phyloP scores from a whole-genome alignment of 495 filamentous ascomycete species.

The Penicillium coffeae region DNA sequence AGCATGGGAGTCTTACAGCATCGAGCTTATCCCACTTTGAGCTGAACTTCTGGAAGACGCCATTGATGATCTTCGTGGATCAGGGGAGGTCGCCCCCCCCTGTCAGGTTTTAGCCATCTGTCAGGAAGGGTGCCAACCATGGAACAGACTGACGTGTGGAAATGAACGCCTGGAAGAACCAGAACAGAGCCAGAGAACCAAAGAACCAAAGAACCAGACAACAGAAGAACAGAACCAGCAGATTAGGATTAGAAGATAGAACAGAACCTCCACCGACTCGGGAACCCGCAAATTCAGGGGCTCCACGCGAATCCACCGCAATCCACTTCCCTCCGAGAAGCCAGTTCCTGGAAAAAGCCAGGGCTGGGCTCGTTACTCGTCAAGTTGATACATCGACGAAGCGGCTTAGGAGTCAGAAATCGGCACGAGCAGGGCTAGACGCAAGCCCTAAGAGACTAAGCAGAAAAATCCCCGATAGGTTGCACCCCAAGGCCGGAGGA shows the following conservation, averaged over 20 bases:
- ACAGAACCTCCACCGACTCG: conserved; percentile 1
- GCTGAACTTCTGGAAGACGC: conserved; percentile 11
- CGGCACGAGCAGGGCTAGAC: background rate
- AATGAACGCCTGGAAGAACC: too few species aligned
- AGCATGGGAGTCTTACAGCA: conserved; percentile 10
- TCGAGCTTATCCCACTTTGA: conserved; percentile 12
- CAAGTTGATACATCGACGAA: too few species aligned
- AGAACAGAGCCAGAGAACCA: background rate
- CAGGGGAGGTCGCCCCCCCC: background rate
- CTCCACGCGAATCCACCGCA: conserved; percentile 6
- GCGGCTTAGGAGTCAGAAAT: too few species aligned
- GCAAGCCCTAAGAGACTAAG: conserved; percentile 6
- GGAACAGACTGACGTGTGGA: too few species aligned
- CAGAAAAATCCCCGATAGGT: conserved; percentile 29
- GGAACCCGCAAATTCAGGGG: conserved; percentile 7
- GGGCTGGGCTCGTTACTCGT: too few species aligned
- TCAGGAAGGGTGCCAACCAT: too few species aligned
- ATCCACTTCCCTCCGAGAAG: too few species aligned
- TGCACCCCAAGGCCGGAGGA: conserved; percentile 20
- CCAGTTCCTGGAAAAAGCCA: too few species aligned
- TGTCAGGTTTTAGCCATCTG: too few species aligned
- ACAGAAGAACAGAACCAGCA: background rate
- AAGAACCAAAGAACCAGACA: background rate
- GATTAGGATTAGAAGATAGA: too few species aligned
- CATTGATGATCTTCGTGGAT: background rate